phyloP scores from a whole-genome alignment of 306 rosid genomes.

The Prosopis cineraria region DNA sequence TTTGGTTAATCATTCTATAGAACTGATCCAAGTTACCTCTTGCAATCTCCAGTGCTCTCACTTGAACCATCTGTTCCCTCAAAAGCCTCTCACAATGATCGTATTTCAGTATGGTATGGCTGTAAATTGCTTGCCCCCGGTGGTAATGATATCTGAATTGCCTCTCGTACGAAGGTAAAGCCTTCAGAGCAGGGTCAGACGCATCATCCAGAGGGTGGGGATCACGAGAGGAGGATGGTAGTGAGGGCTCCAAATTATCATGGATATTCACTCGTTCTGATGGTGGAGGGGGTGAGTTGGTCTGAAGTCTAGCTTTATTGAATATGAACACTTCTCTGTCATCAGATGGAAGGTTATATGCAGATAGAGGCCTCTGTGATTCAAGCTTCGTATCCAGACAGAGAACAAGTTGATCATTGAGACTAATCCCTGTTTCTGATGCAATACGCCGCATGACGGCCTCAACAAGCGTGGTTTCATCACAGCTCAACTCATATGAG shows the following conservation, averaged over 20 bases:
- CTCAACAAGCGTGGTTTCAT: conserved; percentile 70
- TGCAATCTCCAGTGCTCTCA: conserved; percentile 90
- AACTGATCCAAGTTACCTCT: conserved; percentile 86
- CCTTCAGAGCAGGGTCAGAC: conserved; percentile 93
- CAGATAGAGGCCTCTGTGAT: conserved; percentile 66
- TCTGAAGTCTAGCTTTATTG: conserved; percentile 76
- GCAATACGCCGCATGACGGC: conserved; percentile 72
- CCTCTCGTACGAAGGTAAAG: conserved; percentile 89
- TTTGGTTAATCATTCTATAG: conserved; percentile 70
- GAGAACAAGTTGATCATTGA: conserved; percentile 82
- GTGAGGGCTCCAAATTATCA: conserved; percentile 57
- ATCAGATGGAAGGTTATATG: conserved; percentile 85
- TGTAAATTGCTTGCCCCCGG: conserved; percentile 61
- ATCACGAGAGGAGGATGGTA: conserved; percentile 65
- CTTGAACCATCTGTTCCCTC: conserved; percentile 91
- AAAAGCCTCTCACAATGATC: conserved; percentile 76
- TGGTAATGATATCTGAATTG: conserved; percentile 85
- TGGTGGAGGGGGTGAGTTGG: conserved; percentile 58
- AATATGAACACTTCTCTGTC: conserved; percentile 77
- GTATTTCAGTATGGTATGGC: conserved; percentile 55
- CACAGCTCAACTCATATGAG: conserved; percentile 70
- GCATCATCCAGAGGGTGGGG: conserved; percentile 91
- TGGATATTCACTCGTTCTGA: conserved; percentile 60
- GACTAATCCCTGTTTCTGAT: conserved; percentile 50
- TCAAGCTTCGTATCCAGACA: conserved; percentile 80